phyloP scores from a whole-genome alignment of 2,329 filamentous ascomycete genomes.

The Fusarium proliferatum region DNA sequence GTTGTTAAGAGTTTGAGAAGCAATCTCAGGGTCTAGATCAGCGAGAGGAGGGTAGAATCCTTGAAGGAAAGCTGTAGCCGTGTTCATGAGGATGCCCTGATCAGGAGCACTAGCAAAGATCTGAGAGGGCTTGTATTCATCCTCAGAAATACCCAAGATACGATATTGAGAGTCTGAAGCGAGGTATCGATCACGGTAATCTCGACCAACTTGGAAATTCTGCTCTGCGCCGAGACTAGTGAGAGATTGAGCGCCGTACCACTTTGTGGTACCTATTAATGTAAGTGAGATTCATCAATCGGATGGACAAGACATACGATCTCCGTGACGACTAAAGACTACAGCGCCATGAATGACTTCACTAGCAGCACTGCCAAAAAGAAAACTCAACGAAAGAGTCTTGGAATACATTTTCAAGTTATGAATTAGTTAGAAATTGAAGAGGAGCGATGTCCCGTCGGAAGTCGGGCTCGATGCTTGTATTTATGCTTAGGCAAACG shows the following conservation, averaged over 20 bases:
- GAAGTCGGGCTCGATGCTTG: slow-evolving; percentile 4
- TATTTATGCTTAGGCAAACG: slow-evolving; percentile 25
- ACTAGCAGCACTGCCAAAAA: slow-evolving; percentile 27
- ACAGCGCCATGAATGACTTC: slow-evolving; percentile 50
- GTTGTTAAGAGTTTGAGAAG: slow-evolving; percentile 47
- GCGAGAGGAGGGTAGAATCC: slow-evolving; percentile 50
- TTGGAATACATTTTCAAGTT: slow-evolving; percentile 6
- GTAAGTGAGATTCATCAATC: not conserved
- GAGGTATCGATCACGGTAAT: slow-evolving; percentile 42
- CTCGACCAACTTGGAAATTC: slow-evolving; percentile 45
- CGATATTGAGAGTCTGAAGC: slow-evolving; percentile 41
- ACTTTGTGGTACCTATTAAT: slow-evolving; percentile 49
- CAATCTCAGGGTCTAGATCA: slow-evolving; percentile 43
- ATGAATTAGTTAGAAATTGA: not conserved
- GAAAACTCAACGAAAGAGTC: slow-evolving; percentile 3
- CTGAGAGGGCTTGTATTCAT: slow-evolving; percentile 48
- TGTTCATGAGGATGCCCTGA: slow-evolving; percentile 49
- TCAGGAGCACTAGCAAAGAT: slow-evolving; percentile 50
- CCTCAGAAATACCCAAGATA: slow-evolving; percentile 50
- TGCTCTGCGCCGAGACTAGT: slow-evolving; percentile 51
- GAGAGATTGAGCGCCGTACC: slow-evolving; percentile 48
- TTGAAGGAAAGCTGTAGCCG: slow-evolving; percentile 51
- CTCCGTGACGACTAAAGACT: slow-evolving; percentile 50
- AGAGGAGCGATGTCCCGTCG: not conserved
- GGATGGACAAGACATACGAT: slow-evolving; percentile 42